These are phyloP conservation scores for Tolypocladium tropicale DNA, from an alignment of 2,329 filamentous ascomycete genomes.

Conservation along the genomic window DNA sequence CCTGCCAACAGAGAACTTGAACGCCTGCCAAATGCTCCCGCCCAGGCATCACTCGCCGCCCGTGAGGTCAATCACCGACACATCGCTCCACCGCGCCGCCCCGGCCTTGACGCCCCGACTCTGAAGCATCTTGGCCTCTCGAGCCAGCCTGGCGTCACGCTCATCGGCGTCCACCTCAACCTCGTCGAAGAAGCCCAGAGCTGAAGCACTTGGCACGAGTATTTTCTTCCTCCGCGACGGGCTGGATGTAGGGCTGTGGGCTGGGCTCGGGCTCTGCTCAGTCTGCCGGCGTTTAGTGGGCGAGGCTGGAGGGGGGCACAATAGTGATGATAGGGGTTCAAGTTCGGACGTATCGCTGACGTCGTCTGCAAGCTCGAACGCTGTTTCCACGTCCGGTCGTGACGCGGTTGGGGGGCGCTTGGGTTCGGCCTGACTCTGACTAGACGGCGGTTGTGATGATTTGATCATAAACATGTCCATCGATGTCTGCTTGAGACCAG, in stretches of 20 bases:
- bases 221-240: constrained; percentile 24
- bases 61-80: constrained; percentile 23
- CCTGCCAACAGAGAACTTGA: not conserved
- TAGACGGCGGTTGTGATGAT: not conserved
- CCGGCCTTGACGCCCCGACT: constrained; percentile 7
- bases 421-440: not conserved
- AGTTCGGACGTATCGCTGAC: constrained; percentile 9
- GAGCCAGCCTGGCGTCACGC: constrained; percentile 12
- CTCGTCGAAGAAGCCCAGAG: constrained; percentile 28
- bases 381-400: not conserved
- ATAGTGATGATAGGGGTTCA: constrained; percentile 1
- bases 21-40: not conserved
- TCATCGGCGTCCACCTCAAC: constrained; percentile 15
- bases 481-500: constrained; percentile 21
- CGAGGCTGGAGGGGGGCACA: not conserved
- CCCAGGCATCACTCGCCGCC: not conserved
- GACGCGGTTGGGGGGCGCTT: not conserved
- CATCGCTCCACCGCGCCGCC: constrained; percentile 19
- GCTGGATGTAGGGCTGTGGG: constrained; percentile 4
- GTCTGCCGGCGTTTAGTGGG: constrained; percentile 2
- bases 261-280: constrained; percentile 1
- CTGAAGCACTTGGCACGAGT: constrained; percentile 24
- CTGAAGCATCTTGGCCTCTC: constrained; percentile 9
- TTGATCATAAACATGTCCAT: constrained; percentile 17
- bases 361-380: not conserved